Base-by-base conservation (phyloP, 106 monocot species). In the Acanthochlamys bracteata region DNA sequence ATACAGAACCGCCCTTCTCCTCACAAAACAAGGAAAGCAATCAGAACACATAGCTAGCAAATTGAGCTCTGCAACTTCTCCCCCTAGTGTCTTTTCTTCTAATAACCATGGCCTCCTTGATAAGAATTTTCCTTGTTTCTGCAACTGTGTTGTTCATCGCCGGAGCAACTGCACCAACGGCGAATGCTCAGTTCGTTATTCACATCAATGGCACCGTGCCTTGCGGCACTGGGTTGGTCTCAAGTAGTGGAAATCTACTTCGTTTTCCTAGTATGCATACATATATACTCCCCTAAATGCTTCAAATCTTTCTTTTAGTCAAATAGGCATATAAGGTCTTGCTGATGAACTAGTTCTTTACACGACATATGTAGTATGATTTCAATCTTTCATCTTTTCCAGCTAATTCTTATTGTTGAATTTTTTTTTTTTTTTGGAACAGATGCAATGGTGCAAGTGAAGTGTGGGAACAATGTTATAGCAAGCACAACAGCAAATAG, bases 381-480 rank as follows among this genome's bases (percentile, higher is more conserved):
- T 54, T 54, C n/a, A 54, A 6, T 11, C n/a, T 4, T 54, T 6
- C 10, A 54, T 55, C 10, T 55, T 33, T 33, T 6, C 6, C 4
- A 33, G 21, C 20, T 55, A 20, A 20, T 55, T 4, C 49, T 14
- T 49, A 45, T 45, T 13, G 13, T 7, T 45, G 13, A 49, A 49
- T 10, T 49, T 49, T 49, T 12, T 12, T 14, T 4, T 17, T 14
- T 49, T 49, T 12, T 4, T 49, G 49, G 2, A 60, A 59, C 80
- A 85, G 85, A 85, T 75, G 85, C 85, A 39, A 8, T 16, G 10
- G 81, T 85, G 53, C 77, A 81, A 53, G 47, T 85, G 10, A 60
- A 39, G 22, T 85, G 81, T 39, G 74, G 81, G 10, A 47, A 22
- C 13, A 65, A 19, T 23, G 72, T 78, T 7, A 11, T 85, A 0